A percentile compares a stretch with the other conserved stretches of the same genome.
Conservation (phyloP, 2,329 filamentous ascomycete genomes). For the Claviceps purpurea region DNA sequence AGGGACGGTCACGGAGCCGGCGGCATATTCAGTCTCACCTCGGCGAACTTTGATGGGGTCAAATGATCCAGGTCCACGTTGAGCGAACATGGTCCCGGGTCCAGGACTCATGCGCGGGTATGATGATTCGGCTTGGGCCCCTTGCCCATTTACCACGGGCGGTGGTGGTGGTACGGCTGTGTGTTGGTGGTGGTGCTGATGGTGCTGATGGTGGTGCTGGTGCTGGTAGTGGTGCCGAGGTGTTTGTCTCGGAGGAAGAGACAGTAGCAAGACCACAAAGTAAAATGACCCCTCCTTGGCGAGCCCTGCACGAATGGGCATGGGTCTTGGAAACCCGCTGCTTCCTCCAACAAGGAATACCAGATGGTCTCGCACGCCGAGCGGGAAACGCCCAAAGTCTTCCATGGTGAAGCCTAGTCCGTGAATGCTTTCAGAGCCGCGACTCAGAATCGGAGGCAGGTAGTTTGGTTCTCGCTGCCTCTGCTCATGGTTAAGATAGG, state of each 20-base stretch:
- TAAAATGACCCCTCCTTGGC: slow-evolving; percentile 49
- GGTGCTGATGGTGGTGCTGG: no score
- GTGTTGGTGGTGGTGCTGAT: no score
- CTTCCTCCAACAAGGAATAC: slow-evolving; percentile 32
- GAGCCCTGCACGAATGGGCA: slow-evolving; percentile 40
- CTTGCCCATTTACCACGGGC: slow-evolving; percentile 30
- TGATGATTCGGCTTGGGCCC: slow-evolving; percentile 29
- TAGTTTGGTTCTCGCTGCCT: slow-evolving; percentile 46
- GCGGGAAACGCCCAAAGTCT: slow-evolving; percentile 36
- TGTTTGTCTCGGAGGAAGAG: slow-evolving; percentile 18
- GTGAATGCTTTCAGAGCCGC: slow-evolving; percentile 41
- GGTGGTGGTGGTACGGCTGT: not conserved
- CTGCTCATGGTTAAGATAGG: slow-evolving; percentile 43
- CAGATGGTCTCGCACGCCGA: slow-evolving; percentile 41
- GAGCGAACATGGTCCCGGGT: slow-evolving; percentile 19
- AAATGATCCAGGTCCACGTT: slow-evolving; percentile 30
- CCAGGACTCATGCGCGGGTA: slow-evolving; percentile 18
- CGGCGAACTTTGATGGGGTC: slow-evolving; percentile 30
- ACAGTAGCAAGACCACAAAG: slow-evolving; percentile 42
- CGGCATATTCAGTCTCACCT: slow-evolving; percentile 13
- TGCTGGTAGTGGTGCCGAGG: slow-evolving; percentile 22
- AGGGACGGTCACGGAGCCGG: not conserved
- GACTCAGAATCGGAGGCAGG: slow-evolving; percentile 48
- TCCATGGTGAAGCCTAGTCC: slow-evolving; percentile 39
- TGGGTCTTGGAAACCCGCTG: slow-evolving; percentile 37